phyloP scores from a whole-genome alignment of 768 basidiomycete species.

The Cystobasidium onofrii region DNA sequence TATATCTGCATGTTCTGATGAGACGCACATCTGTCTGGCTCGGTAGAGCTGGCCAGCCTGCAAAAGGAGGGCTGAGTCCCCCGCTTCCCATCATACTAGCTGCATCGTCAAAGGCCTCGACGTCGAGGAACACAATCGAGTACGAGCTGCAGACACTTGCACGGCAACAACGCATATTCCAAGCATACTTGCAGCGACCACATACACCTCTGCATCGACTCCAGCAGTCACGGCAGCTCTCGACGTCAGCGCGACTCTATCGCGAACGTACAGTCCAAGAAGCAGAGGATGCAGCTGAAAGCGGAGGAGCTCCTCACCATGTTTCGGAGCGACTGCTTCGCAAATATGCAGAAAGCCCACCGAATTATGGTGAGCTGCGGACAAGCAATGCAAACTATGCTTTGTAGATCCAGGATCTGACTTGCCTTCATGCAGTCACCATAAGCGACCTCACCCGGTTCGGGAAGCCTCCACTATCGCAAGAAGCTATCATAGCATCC shows the following conservation, averaged over 20 bases:
- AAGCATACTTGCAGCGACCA: background rate
- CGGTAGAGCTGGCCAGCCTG: too few species aligned
- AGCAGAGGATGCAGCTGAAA: constrained; percentile 20
- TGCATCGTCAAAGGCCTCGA: constrained; percentile 1
- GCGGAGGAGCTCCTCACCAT: background rate
- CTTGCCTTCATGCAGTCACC: constrained; percentile 27
- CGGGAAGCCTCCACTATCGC: constrained; percentile 34
- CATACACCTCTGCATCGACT: background rate
- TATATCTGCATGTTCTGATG: background rate
- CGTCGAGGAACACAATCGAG: constrained; percentile 20
- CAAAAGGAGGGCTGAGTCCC: too few species aligned
- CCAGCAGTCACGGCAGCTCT: background rate
- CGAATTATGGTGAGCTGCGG: constrained; percentile 13
- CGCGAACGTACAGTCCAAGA: background rate
- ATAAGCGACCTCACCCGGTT: constrained; percentile 33
- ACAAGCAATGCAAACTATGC: background rate
- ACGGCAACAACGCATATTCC: background rate
- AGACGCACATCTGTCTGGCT: background rate
- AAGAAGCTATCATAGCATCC: constrained; percentile 33
- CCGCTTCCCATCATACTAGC: background rate
- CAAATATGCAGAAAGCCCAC: constrained; percentile 15
- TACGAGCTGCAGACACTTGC: background rate
- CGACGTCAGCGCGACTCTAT: background rate
- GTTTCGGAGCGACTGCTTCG: constrained; percentile 1
- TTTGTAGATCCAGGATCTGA: constrained; percentile 1